Evolutionary conservation across 148 eudicot genomes (phyloP).

Genomic region (Polygonum maritimum): DNA sequence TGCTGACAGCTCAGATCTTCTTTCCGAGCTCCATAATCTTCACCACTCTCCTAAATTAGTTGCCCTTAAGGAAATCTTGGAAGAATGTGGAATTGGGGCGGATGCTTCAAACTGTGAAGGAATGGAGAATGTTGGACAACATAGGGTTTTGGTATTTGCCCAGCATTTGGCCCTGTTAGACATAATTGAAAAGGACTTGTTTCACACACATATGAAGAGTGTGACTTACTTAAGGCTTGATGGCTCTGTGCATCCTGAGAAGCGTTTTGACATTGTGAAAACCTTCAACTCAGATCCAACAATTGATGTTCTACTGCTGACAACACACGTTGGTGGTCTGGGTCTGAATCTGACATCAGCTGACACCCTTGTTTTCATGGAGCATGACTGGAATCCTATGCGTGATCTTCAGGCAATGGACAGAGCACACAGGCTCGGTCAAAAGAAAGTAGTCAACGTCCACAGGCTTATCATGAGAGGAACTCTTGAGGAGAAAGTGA

Average conservation of each 20-base stretch:
- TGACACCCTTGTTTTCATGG: constrained; percentile 96
- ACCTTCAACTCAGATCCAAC: constrained; percentile 99
- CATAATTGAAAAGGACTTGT: constrained; percentile 82
- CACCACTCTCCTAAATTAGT: constrained; percentile 97
- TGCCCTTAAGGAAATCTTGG: constrained; percentile 93
- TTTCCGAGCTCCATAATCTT: constrained; percentile 73
- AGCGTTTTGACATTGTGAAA: constrained; percentile 94
- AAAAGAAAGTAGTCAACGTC: constrained; percentile 89
- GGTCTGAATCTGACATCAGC: constrained; percentile 97
- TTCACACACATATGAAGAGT: constrained; percentile 82
- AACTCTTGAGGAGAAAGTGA: constrained; percentile 96
- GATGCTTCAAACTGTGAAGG: constrained; percentile 72
- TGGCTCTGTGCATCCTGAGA: constrained; percentile 86
- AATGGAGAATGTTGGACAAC: constrained; percentile 69
- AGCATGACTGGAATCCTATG: constrained; percentile 99
- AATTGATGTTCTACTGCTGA: constrained; percentile 84
- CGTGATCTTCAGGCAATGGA: constrained; percentile 99
- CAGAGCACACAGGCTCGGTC: constrained; percentile 98
- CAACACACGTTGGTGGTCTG: constrained; percentile 84
- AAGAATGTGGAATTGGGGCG: constrained; percentile 96
- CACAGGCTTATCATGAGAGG: constrained; percentile 98
- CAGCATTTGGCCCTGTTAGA: constrained; percentile 96
- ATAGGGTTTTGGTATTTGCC: constrained; percentile 95
- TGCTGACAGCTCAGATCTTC: constrained; percentile 40
- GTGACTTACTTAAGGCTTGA: constrained; percentile 89